Conservation (phyloP, 2,329 filamentous ascomycete species). For the Cladophialophora carrionii region DNA sequence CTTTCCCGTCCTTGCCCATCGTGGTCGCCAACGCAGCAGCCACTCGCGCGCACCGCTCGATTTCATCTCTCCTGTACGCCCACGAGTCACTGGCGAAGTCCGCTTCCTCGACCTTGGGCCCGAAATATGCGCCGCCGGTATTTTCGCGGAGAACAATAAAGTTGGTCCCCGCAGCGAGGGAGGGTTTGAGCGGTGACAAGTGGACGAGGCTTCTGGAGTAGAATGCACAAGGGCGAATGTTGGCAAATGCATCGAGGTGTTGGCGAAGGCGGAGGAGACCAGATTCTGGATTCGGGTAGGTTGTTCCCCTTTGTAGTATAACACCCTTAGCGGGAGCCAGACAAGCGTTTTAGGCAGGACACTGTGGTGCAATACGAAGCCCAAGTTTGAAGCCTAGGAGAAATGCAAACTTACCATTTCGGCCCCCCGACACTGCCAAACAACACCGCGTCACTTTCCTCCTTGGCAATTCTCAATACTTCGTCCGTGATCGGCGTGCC, state of each 20-base stretch:
- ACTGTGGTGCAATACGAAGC: not conserved
- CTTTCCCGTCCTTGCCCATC: constrained; percentile 35
- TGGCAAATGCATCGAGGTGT: constrained; percentile 51
- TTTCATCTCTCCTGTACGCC: constrained; percentile 52
- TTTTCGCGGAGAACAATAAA: constrained; percentile 63
- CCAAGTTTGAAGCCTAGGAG: constrained; percentile 43
- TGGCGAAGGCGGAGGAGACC: constrained; percentile 36
- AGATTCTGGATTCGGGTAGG: constrained; percentile 37
- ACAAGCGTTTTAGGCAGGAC: constrained; percentile 49
- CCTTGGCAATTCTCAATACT: constrained; percentile 60
- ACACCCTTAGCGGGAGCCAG: not conserved
- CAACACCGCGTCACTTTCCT: constrained; percentile 66
- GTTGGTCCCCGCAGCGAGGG: constrained; percentile 68
- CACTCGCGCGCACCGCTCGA: constrained; percentile 55
- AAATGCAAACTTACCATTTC: constrained; percentile 66
- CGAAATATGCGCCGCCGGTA: constrained; percentile 51
- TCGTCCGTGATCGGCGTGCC: constrained; percentile 67
- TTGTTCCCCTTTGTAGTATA: constrained; percentile 33
- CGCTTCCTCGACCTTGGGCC: constrained; percentile 51
- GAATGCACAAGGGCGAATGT: constrained; percentile 55
- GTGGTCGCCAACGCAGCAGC: constrained; percentile 52
- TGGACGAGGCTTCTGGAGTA: constrained; percentile 46
- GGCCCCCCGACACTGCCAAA: constrained; percentile 70
- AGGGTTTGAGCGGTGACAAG: constrained; percentile 52
- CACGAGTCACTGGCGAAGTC: constrained; percentile 55